These are phyloP conservation scores for Populus ilicifolia DNA, from an alignment of 345 rosid species.

Conservation along the genomic window DNA sequence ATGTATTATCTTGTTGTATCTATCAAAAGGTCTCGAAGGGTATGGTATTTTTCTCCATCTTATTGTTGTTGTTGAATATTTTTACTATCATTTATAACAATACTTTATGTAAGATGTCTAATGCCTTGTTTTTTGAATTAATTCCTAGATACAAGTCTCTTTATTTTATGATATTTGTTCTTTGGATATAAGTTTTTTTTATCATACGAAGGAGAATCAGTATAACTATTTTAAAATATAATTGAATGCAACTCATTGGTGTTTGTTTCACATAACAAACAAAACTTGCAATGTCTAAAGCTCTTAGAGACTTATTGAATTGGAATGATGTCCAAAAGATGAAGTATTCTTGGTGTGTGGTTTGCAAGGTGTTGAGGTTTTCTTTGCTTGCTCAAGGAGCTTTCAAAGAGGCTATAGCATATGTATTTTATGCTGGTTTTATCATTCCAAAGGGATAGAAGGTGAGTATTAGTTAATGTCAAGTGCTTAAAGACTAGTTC, in stretches of 20 bases:
- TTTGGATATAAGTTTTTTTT: too few relatives aligned
- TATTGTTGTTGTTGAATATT: too few relatives aligned
- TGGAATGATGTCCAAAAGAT: slow-evolving; percentile 2
- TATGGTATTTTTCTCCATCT: background rate
- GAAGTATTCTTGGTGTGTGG: slow-evolving; percentile 3
- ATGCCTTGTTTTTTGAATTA: too few relatives aligned
- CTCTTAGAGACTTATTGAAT: background rate
- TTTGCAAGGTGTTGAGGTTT: background rate
- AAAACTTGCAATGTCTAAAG: background rate
- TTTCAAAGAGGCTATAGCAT: background rate
- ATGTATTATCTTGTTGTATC: background rate
- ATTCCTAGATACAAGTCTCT: too few relatives aligned
- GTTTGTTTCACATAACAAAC: background rate
- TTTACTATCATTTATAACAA: too few relatives aligned
- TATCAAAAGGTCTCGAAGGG: background rate
- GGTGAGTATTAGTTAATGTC: background rate
- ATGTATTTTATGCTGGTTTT: background rate
- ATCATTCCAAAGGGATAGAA: slow-evolving; percentile 1
- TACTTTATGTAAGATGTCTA: too few relatives aligned
- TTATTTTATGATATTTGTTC: too few relatives aligned
- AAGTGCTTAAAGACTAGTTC: too few relatives aligned
- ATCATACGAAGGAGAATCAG: too few relatives aligned
- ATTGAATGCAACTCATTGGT: too few relatives aligned
- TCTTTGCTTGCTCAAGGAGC: background rate
- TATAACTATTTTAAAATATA: too few relatives aligned